Percentiles rank a stretch among this genome's conserved stretches.
Conservation (phyloP, 768 basidiomycete genomes). For the Udeniomyces megalosporus region DNA sequence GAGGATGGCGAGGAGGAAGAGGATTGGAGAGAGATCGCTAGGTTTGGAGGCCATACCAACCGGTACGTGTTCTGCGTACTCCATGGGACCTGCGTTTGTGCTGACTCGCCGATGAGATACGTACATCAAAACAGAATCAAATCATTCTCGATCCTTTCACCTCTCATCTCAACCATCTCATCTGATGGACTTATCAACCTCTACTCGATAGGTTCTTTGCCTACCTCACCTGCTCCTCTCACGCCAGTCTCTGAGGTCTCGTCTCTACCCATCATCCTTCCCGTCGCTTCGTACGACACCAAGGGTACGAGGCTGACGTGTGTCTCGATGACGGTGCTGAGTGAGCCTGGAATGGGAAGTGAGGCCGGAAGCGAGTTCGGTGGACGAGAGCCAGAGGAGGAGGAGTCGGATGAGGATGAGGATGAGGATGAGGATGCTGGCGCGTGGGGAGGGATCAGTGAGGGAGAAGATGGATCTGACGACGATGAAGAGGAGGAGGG, state of each 20-base stretch:
- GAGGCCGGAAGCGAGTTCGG: not conserved
- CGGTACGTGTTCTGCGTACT: constrained; percentile 40
- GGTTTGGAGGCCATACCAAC: constrained; percentile 66
- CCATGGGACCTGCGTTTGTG: not conserved
- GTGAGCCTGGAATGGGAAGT: not conserved
- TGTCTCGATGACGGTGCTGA: constrained; percentile 27
- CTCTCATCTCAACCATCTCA: constrained; percentile 51
- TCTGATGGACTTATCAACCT: constrained; percentile 60
- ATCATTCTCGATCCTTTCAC: constrained; percentile 21
- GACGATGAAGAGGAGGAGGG: constrained; percentile 9
- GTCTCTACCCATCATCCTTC: constrained; percentile 29
- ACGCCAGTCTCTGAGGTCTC: not conserved
- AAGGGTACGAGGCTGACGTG: constrained; percentile 77
- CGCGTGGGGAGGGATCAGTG: not conserved
- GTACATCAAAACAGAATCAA: too few relatives aligned
- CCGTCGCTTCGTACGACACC: constrained; percentile 58
- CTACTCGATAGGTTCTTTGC: constrained; percentile 22
- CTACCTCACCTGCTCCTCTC: not conserved
- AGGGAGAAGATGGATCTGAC: not conserved
- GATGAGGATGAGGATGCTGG: not conserved
- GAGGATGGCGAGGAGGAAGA: constrained; percentile 24
- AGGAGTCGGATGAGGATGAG: constrained; percentile 2
- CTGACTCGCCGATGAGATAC: too few relatives aligned
- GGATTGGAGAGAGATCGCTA: constrained; percentile 31
- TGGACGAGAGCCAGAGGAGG: not conserved